Percentiles rank a stretch among this genome's conserved stretches.
Evolutionary conservation across 1,284 basidiomycete genomes (phyloP).

Genomic region (Microbotryum violaceum): DNA sequence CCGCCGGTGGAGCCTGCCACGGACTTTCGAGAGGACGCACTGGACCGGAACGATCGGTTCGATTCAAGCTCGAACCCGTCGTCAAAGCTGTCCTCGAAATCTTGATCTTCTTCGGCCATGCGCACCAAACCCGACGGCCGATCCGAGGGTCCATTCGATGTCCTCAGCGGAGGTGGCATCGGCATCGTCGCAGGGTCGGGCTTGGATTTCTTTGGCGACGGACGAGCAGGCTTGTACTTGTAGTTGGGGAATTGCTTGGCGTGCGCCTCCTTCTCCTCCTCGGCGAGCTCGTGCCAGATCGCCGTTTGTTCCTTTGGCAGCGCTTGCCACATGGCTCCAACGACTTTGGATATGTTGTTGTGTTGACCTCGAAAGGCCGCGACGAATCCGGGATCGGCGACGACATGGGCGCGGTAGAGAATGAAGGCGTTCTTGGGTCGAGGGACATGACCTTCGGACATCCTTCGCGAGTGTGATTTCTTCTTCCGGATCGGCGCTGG

Average conservation of each 20-base stretch:
- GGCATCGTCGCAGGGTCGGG: neutral
- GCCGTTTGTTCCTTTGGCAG: constrained; percentile 6
- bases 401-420: constrained; percentile 79
- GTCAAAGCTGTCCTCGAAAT: too few species aligned
- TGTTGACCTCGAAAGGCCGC: constrained; percentile 42
- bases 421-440: constrained; percentile 90
- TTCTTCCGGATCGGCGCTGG: neutral
- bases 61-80: too few species aligned
- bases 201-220: neutral
- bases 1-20: too few species aligned
- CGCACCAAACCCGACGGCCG: too few species aligned
- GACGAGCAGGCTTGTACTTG: constrained; percentile 10
- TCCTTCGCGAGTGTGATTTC: constrained; percentile 18
- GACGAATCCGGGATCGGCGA: constrained; percentile 67
- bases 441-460: constrained; percentile 59
- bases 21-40: too few species aligned
- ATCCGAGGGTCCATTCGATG: too few species aligned
- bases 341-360: constrained; percentile 18
- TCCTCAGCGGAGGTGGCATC: too few species aligned
- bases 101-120: too few species aligned
- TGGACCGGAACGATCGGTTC: too few species aligned
- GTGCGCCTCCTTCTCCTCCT: constrained; percentile 21
- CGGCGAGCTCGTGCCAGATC: constrained; percentile 23
- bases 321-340: constrained; percentile 20
- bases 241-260: constrained; percentile 16